phyloP scores from a whole-genome alignment of 2,329 filamentous ascomycete species.

The Fusarium sterilihyphosum region DNA sequence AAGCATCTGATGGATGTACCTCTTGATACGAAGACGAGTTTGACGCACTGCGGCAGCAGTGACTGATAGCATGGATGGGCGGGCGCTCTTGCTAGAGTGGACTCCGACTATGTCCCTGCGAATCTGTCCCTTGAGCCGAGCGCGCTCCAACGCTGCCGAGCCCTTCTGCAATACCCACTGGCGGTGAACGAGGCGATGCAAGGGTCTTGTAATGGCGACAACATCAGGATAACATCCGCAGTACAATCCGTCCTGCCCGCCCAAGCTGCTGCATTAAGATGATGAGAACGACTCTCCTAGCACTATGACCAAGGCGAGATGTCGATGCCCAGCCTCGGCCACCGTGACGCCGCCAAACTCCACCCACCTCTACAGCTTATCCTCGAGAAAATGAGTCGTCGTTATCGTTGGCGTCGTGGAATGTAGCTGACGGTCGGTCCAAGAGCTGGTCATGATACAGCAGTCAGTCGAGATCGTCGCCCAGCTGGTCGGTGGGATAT shows the following conservation, averaged over 20 bases:
- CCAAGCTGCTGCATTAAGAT: neutral
- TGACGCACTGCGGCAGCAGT: neutral
- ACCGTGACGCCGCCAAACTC: neutral
- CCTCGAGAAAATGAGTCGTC: neutral
- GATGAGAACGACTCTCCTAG: neutral
- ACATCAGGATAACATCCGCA: fast-evolving
- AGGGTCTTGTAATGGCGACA: fast-evolving
- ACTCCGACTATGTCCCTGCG: neutral
- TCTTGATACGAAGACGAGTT: neutral
- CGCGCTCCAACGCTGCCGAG: neutral
- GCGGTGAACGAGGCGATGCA: neutral
- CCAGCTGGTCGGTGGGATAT: neutral
- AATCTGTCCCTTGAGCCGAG: neutral
- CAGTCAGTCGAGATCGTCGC: neutral
- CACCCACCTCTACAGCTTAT: neutral
- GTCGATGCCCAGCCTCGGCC: neutral
- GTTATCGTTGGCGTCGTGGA: neutral
- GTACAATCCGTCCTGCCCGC: neutral
- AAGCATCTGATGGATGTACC: neutral
- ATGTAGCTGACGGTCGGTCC: neutral
- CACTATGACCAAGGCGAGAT: neutral
- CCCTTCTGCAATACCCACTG: neutral
- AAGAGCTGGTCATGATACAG: neutral
- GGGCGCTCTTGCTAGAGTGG: neutral
- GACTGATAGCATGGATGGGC: neutral